These are phyloP conservation scores for Tetrahymena thermophila DNA, from an alignment of 73 alveolate species.

Conservation along the genomic window DNA sequence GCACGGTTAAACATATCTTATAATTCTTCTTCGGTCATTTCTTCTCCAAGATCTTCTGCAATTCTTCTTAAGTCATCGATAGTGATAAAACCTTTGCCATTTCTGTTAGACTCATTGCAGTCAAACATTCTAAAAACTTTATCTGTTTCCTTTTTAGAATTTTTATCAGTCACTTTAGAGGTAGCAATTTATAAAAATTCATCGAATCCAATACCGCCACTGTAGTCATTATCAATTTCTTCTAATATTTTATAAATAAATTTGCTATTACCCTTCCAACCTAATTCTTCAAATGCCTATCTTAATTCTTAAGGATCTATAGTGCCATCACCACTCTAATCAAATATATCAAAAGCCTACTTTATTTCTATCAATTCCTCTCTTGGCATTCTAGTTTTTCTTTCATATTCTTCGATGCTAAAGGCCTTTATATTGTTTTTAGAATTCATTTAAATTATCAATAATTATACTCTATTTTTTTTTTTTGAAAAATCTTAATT, in stretches of 20 bases:
- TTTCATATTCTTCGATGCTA: background rate
- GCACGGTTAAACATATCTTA: conserved; percentile 86
- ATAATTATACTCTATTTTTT: no score
- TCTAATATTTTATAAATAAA: conserved; percentile 84
- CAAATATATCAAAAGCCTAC: conserved; percentile 91
- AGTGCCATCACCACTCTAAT: conserved; percentile 82
- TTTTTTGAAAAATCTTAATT: no score
- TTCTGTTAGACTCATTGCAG: conserved; percentile 15
- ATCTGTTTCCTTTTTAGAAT: conserved; percentile 12
- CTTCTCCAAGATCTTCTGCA: conserved; percentile 89
- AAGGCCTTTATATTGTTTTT: background rate
- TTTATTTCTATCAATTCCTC: conserved; percentile 68
- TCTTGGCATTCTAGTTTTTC: background rate
- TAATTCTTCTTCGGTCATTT: conserved; percentile 92
- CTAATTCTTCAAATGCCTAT: conserved; percentile 85
- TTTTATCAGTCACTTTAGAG: conserved; percentile 42
- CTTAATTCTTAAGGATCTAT: conserved; percentile 90
- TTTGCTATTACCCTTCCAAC: conserved; percentile 82
- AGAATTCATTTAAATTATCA: background rate
- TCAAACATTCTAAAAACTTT: conserved; percentile 28
- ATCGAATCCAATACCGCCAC: conserved; percentile 89
- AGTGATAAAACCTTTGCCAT: conserved; percentile 62
- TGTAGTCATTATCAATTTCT: conserved; percentile 84
- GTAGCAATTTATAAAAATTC: conserved; percentile 78
- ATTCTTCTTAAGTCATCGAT: conserved; percentile 75